phyloP scores from a whole-genome alignment of 306 rosid species.

The Gleditsia sinensis region DNA sequence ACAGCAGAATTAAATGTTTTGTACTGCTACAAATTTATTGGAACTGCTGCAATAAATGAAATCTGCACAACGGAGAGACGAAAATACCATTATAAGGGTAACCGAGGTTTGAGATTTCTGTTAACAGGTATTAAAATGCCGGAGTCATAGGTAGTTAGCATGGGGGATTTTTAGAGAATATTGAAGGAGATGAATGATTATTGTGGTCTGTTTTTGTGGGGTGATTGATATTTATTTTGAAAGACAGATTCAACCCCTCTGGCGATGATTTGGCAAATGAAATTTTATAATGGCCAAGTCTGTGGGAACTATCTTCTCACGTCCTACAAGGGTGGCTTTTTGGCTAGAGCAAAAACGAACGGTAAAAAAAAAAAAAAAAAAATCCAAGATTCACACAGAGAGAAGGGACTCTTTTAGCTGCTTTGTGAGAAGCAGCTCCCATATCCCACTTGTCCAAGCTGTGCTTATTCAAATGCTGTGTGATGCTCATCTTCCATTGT shows the following conservation, averaged over 20 bases:
- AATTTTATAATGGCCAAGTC: not conserved
- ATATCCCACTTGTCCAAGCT: conserved; percentile 4
- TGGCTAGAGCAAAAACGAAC: too few relatives aligned
- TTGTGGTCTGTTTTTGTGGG: not conserved
- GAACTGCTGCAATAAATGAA: conserved; percentile 18
- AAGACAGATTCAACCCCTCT: not conserved
- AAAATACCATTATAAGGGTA: not conserved
- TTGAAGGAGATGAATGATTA: not conserved
- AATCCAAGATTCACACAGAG: too few relatives aligned
- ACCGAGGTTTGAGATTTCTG: not conserved
- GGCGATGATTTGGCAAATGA: not conserved
- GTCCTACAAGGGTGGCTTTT: too few relatives aligned
- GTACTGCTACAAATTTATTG: not conserved
- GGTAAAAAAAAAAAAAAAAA: too few relatives aligned
- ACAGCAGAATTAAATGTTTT: not conserved
- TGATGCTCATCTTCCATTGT: conserved; percentile 5
- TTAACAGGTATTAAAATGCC: not conserved
- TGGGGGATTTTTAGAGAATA: not conserved
- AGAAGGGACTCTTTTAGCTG: too few relatives aligned
- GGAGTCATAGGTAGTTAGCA: not conserved
- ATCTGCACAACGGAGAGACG: not conserved
- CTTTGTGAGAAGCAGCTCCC: not conserved
- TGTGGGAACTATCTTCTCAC: too few relatives aligned
- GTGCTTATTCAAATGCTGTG: not conserved
- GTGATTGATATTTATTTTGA: not conserved